Conservation (phyloP, 331 rosid genomes). For the Spiraea crenata region DNA sequence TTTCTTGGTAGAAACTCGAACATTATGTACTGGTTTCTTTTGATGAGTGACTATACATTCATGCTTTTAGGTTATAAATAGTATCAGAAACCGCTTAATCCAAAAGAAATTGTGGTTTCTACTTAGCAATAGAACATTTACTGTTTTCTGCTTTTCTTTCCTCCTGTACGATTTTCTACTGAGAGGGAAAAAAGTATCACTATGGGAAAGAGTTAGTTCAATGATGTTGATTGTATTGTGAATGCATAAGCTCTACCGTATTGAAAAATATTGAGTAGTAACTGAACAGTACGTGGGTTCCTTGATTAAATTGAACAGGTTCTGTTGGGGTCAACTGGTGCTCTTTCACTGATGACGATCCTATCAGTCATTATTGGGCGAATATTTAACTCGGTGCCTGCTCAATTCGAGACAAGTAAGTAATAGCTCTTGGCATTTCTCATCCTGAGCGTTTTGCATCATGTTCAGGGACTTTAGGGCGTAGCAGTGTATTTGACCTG, state of each 20-base stretch:
- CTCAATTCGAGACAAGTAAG: slow-evolving; percentile 98
- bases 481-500: neutral
- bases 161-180: neutral
- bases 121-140: neutral
- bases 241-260: neutral
- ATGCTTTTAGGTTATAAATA: no score
- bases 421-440: slow-evolving; percentile 21
- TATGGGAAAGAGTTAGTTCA: neutral
- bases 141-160: slow-evolving; percentile 5
- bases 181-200: neutral
- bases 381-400: slow-evolving; percentile 89
- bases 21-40: neutral
- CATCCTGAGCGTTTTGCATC: slow-evolving; percentile 15
- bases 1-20: neutral
- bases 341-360: slow-evolving; percentile 83
- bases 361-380: slow-evolving; percentile 87
- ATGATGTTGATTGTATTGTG: neutral
- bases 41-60: neutral
- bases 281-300: neutral
- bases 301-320: slow-evolving; percentile 58
- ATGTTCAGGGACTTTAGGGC: slow-evolving; percentile 5
- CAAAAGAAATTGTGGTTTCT: neutral
- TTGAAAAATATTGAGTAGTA: neutral
- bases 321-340: slow-evolving; percentile 83
- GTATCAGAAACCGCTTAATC: no score